phyloP scores from a whole-genome alignment of 345 rosid species.

The Limnanthes douglasii region DNA sequence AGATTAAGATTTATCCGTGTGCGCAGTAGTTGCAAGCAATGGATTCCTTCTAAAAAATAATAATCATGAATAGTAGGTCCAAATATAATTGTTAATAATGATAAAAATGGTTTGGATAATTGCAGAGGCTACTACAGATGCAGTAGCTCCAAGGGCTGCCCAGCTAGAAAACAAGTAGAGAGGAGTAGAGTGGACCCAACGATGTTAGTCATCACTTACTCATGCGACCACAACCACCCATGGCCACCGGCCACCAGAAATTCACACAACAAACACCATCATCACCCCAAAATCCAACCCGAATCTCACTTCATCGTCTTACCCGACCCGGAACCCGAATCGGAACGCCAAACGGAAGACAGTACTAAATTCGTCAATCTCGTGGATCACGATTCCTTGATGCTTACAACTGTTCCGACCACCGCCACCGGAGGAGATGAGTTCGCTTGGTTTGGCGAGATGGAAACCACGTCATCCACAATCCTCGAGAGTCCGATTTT shows the following conservation, averaged over 20 bases:
- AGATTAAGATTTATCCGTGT: not conserved
- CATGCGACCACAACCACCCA: constrained; percentile 89
- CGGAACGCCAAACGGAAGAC: constrained; percentile 17
- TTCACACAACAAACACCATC: constrained; percentile 21
- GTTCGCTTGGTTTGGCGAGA: constrained; percentile 71
- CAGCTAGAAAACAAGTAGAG: constrained; percentile 96
- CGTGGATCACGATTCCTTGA: constrained; percentile 30
- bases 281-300: constrained; percentile 10
- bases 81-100: too few relatives aligned
- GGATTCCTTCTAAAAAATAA: too few relatives aligned
- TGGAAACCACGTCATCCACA: constrained; percentile 64
- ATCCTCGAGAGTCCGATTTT: constrained; percentile 59
- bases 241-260: constrained; percentile 67
- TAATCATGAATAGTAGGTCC: too few relatives aligned
- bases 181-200: constrained; percentile 75
- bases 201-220: constrained; percentile 74
- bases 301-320: constrained; percentile 15
- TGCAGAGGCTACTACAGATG: constrained; percentile 90
- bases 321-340: constrained; percentile 15
- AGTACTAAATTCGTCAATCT: constrained; percentile 26
- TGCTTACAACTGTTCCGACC: constrained; percentile 17
- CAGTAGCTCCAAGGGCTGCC: constrained; percentile 95
- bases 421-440: constrained; percentile 25
- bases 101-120: too few relatives aligned
- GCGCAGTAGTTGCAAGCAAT: too few relatives aligned